phyloP scores from a whole-genome alignment of 1,139 yeast species.

The Torulaspora pretoriensis region DNA sequence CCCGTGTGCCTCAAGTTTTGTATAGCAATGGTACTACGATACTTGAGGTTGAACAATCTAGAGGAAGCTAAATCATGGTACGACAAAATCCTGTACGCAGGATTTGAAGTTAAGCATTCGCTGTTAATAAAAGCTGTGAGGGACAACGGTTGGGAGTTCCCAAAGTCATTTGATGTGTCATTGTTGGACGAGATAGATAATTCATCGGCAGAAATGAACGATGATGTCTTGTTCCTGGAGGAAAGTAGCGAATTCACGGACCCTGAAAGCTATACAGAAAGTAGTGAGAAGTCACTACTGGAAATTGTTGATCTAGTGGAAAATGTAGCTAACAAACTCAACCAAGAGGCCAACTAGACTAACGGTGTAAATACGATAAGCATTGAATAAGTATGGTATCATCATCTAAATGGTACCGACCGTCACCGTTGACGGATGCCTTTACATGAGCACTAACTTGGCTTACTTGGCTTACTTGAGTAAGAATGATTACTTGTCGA shows the following conservation, averaged over 20 bases:
- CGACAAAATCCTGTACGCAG: slow-evolving; percentile 21
- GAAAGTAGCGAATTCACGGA: slow-evolving; percentile 6
- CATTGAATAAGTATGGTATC: too few relatives aligned
- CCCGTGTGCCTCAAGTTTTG: slow-evolving; percentile 30
- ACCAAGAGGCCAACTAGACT: not conserved
- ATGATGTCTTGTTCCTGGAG: slow-evolving; percentile 10
- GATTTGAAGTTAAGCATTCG: slow-evolving; percentile 24
- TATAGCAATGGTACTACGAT: slow-evolving; percentile 26
- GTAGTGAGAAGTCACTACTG: slow-evolving; percentile 4
- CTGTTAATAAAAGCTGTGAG: slow-evolving; percentile 19
- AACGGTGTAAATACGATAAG: too few relatives aligned
- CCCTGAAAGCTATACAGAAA: not conserved
- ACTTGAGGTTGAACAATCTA: slow-evolving; percentile 16
- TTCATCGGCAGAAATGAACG: slow-evolving; percentile 1
- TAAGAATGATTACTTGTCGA: too few relatives aligned
- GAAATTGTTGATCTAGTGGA: slow-evolving; percentile 8
- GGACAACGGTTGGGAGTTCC: slow-evolving; percentile 28
- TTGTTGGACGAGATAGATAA: slow-evolving; percentile 7
- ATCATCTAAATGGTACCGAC: not conserved
- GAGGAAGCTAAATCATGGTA: slow-evolving; percentile 33
- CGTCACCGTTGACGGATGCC: not conserved
- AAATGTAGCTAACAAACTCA: not conserved
- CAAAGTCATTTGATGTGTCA: slow-evolving; percentile 19
- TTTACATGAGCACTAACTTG: not conserved
- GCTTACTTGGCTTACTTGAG: too few relatives aligned